These are phyloP conservation scores for Rubroshorea leprosula DNA, from an alignment of 345 rosid species.

Conservation along the genomic window DNA sequence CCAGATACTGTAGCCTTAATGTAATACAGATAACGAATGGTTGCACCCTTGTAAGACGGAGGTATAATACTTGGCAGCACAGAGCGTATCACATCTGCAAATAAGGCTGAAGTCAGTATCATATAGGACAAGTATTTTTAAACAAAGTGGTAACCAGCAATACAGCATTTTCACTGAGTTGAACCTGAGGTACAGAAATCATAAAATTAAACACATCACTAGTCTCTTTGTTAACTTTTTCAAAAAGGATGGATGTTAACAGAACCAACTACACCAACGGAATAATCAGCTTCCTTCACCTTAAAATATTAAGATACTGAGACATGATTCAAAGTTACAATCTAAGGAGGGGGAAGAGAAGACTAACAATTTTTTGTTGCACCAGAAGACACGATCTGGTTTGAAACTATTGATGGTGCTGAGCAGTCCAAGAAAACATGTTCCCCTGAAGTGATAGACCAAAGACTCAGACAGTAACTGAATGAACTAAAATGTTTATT, in stretches of 20 bases:
- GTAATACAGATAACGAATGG: conserved; percentile 82
- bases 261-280: not conserved
- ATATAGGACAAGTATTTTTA: no score
- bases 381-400: conserved; percentile 64
- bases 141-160: not conserved
- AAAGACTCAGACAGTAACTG: not conserved
- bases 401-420: conserved; percentile 48
- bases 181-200: not conserved
- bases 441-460: conserved; percentile 57
- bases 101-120: conserved; percentile 12
- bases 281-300: not conserved
- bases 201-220: no score
- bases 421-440: conserved; percentile 69
- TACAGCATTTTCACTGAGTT: not conserved
- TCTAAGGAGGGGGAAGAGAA: conserved; percentile 1
- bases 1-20: conserved; percentile 54
- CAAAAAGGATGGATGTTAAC: not conserved
- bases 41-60: conserved; percentile 82
- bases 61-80: conserved; percentile 69
- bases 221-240: not conserved
- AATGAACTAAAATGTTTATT: not conserved
- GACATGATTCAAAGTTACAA: not conserved
- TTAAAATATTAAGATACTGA: not conserved
- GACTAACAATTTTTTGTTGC: conserved; percentile 64
- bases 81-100: conserved; percentile 67